phyloP scores from a whole-genome alignment of 148 eudicot genomes.

The Chenopodium formosanum region DNA sequence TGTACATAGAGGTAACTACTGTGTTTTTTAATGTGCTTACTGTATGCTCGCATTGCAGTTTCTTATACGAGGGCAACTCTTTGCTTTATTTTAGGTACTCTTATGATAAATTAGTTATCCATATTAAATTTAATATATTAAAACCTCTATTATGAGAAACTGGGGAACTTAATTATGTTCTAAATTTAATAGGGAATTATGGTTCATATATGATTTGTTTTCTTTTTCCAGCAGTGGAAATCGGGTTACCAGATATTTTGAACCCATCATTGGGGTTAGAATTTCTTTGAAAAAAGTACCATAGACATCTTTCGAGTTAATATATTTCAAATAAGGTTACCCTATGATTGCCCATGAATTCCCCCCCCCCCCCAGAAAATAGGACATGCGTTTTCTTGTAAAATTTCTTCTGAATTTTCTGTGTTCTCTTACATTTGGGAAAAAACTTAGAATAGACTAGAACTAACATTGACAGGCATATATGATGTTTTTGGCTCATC shows the following conservation, averaged over 20 bases:
- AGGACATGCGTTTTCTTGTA: background rate
- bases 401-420: background rate
- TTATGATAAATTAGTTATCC: too few relatives aligned
- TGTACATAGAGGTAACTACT: background rate
- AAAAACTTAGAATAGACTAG: background rate
- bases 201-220: background rate
- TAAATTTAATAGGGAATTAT: background rate
- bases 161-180: background rate
- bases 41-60: background rate
- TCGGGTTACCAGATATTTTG: background rate
- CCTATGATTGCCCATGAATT: background rate
- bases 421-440: background rate
- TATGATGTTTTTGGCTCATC: background rate
- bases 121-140: background rate
- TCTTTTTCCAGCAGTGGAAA: background rate
- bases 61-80: background rate
- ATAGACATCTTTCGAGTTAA: background rate
- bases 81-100: too few relatives aligned
- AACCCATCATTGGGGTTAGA: background rate
- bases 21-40: background rate
- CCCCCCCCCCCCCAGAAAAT: background rate
- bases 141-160: background rate
- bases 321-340: background rate
- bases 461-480: background rate
- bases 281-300: background rate